A percentile compares a stretch with the other conserved stretches of the same genome.
Evolutionary conservation across 495 filamentous ascomycete genomes (phyloP).

Genomic region (Aspergillus avenaceus): DNA sequence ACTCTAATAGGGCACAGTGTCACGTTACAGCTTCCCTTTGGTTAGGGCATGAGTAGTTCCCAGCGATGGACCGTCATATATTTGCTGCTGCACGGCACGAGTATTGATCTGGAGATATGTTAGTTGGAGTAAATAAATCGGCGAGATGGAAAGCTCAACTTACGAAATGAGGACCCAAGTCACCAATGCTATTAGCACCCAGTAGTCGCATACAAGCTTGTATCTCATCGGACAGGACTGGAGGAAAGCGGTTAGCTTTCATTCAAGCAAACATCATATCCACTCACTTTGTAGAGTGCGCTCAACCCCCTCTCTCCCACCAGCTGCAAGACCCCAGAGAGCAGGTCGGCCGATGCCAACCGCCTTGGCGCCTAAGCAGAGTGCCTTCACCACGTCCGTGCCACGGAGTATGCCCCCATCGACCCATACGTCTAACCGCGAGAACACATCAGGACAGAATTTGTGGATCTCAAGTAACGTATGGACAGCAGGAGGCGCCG

Average conservation of each 20-base stretch:
- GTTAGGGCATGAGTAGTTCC: too few relatives aligned
- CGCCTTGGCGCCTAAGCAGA: conserved; percentile 80
- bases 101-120: conserved; percentile 62
- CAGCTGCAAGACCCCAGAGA: conserved; percentile 77
- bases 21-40: too few relatives aligned
- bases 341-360: conserved; percentile 82
- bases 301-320: conserved; percentile 77
- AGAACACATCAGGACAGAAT: conserved; percentile 85
- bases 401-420: conserved; percentile 87
- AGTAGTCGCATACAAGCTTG: conserved; percentile 84
- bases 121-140: neutral
- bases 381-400: conserved; percentile 86
- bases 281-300: conserved; percentile 74
- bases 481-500: conserved; percentile 82
- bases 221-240: conserved; percentile 79
- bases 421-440: conserved; percentile 75
- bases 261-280: neutral
- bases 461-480: conserved; percentile 85
- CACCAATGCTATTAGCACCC: conserved; percentile 66
- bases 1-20: too few relatives aligned
- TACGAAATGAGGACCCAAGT: conserved; percentile 72
- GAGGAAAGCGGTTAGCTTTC: conserved; percentile 12
- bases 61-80: conserved; percentile 74
- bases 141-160: conserved; percentile 33
- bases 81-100: conserved; percentile 66